Conservation (phyloP, 345 rosid genomes). For the Turritis glabra region DNA sequence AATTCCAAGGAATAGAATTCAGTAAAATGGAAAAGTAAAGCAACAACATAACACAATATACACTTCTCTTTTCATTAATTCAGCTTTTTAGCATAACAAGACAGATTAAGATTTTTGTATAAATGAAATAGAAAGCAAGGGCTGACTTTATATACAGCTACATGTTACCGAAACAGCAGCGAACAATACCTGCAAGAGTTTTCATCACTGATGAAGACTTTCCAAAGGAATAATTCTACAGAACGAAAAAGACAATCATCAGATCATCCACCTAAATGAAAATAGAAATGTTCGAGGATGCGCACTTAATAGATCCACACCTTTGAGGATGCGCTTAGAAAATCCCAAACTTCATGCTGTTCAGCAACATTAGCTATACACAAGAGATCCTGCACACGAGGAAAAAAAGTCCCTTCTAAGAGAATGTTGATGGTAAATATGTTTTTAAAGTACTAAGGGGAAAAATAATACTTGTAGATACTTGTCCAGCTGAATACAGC, state of each 20-base stretch:
- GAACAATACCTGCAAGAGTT: slow-evolving; percentile 78
- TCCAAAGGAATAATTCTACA: slow-evolving; percentile 94
- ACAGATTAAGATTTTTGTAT: background rate
- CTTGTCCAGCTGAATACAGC: slow-evolving; percentile 96
- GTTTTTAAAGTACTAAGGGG: slow-evolving; percentile 13
- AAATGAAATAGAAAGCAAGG: background rate
- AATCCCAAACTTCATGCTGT: slow-evolving; percentile 99
- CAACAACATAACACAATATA: slow-evolving; percentile 13
- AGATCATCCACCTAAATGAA: slow-evolving; percentile 24
- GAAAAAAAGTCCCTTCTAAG: background rate
- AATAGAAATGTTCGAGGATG: background rate
- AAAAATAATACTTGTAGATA: slow-evolving; percentile 69
- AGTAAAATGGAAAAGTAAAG: slow-evolving; percentile 19
- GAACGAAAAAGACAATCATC: slow-evolving; percentile 28
- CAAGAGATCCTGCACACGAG: slow-evolving; percentile 73
- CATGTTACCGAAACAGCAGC: background rate
- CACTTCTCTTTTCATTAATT: background rate
- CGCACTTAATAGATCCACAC: slow-evolving; percentile 44
- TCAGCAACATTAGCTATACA: slow-evolving; percentile 98
- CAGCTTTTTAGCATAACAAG: slow-evolving; percentile 5
- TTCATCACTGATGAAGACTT: slow-evolving; percentile 92
- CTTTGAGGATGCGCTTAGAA: slow-evolving; percentile 87
- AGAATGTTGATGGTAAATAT: slow-evolving; percentile 22
- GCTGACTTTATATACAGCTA: background rate
- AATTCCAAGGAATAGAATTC: slow-evolving; percentile 5